Base-by-base conservation (phyloP, 225 moss, liverwort and hornwort genomes). In the Ulota crispa region DNA sequence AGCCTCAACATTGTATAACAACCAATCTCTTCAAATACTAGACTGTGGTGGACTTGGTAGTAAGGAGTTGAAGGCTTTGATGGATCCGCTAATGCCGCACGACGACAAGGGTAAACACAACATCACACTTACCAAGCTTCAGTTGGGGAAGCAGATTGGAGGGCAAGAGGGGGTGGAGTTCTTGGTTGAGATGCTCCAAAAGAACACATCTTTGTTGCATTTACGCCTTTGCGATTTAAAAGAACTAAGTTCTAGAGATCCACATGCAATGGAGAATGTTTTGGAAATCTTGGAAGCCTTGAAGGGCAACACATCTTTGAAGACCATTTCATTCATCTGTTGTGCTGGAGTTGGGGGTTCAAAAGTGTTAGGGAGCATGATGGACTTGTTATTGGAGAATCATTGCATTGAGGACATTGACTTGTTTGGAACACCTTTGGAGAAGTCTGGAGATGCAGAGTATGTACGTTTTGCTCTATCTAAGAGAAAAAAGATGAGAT, bases 1-100 rank as follows among this genome's bases (percentile, higher is more conserved):
- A 7, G 50, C 4, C 2, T 0, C 0, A 7, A 74, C 18, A 0
- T 73, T 84, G 50, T 3, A 50, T 30, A 8, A 23, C 37, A 84
- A 84, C 1, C 23, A 15, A n/a, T 67, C 79, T 47, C 68, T 84
- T 1, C 0, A 60, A 61, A 0, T 0, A 0, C 1, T 79, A 45
- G 14, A 45, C 0, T 0, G 0, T 0, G 52, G 60, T 50, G 0
- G 0, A 0, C 2, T 30, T 3, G 0, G 0, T 10, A 66, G 3
- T 0, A 18, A 30, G 31, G 70, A 60, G 31, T 43, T 69, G 79
- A 55, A 55, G 23, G 21, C 55, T 23, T 6, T 55, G 8, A 7
- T 55, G 55, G 23, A 55, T 55, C 8, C 8, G 55, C 55, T 55
- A 23, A 9, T 55, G 21, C 55, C 23, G 8, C 23, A 55, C 5